These are phyloP conservation scores for Pythium graminicola DNA, from an alignment of 352 stramenopile species.

Conservation along the genomic window DNA sequence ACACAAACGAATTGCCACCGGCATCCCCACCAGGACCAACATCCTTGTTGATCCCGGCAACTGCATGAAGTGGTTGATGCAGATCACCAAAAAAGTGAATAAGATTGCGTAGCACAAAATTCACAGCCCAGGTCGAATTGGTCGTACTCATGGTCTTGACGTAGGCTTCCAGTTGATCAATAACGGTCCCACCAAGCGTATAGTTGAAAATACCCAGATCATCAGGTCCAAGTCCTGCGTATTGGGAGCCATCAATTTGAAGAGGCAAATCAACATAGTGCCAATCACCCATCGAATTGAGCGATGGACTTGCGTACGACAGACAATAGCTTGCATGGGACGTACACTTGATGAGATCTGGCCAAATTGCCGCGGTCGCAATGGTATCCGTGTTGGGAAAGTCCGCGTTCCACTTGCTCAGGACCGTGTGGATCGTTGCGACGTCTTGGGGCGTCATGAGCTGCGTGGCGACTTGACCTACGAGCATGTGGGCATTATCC, in stretches of 20 bases:
- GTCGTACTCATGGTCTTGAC: conserved; percentile 50
- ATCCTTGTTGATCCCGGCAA: conserved; percentile 32
- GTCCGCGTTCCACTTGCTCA: conserved; percentile 20
- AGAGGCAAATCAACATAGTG: conserved; percentile 66
- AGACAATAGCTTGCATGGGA: conserved; percentile 13
- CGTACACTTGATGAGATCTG: conserved; percentile 33
- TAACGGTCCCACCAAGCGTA: conserved; percentile 39
- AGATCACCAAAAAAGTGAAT: conserved; percentile 65
- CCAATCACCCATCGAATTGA: conserved; percentile 50
- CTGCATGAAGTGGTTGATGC: conserved; percentile 53
- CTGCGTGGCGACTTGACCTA: conserved; percentile 27
- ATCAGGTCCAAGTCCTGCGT: background rate
- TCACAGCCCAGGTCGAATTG: conserved; percentile 52
- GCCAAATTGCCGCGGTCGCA: conserved; percentile 30
- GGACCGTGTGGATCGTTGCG: conserved; percentile 20
- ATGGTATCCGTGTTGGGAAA: conserved; percentile 31
- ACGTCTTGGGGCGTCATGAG: conserved; percentile 22
- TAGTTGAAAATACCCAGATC: conserved; percentile 32
- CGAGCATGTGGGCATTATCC: conserved; percentile 35
- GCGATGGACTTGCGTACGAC: conserved; percentile 27
- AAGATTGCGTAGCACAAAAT: conserved; percentile 54
- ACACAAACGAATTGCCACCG: conserved; percentile 56
- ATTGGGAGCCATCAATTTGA: conserved; percentile 33
- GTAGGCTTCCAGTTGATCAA: conserved; percentile 28
- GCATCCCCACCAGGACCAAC: conserved; percentile 27